Evolutionary conservation across 768 basidiomycete genomes (phyloP).

Genomic region (Hericium coralloides): DNA sequence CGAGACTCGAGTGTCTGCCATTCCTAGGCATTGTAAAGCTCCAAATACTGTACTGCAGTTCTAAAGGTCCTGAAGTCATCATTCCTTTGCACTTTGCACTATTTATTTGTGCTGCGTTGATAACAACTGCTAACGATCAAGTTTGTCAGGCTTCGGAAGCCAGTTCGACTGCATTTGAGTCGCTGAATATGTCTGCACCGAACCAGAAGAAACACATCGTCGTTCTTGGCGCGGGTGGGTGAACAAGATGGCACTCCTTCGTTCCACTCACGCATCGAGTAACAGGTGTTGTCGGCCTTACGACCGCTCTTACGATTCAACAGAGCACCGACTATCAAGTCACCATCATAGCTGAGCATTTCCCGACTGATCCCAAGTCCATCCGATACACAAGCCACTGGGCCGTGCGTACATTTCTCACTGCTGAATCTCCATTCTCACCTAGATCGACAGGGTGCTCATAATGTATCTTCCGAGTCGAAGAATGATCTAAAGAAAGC

Average conservation of each 20-base stretch:
- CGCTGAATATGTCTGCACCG: neutral
- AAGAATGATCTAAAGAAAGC: slow-evolving; percentile 39
- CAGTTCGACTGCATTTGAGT: too few relatives aligned
- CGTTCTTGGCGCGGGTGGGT: slow-evolving; percentile 33
- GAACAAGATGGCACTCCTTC: neutral
- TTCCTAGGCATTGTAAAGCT: too few relatives aligned
- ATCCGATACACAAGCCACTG: slow-evolving; percentile 74
- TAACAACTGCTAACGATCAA: too few relatives aligned
- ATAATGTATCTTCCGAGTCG: slow-evolving; percentile 54
- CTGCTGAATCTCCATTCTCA: neutral
- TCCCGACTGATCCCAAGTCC: slow-evolving; percentile 67
- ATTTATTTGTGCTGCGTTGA: too few relatives aligned
- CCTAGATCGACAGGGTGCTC: slow-evolving; percentile 50
- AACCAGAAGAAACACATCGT: slow-evolving; percentile 17
- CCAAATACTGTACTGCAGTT: too few relatives aligned
- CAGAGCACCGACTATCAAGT: slow-evolving; percentile 54
- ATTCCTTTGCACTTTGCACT: too few relatives aligned
- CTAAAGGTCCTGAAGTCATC: too few relatives aligned
- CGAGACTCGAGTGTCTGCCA: too few relatives aligned
- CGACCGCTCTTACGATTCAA: slow-evolving; percentile 65
- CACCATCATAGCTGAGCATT: slow-evolving; percentile 58
- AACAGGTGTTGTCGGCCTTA: slow-evolving; percentile 69
- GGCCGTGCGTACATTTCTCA: slow-evolving; percentile 40
- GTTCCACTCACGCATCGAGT: neutral
- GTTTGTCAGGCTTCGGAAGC: too few relatives aligned